A percentile compares a stretch with the other conserved stretches of the same genome.
These are phyloP conservation scores for Penicillium diatomitis DNA, from an alignment of 495 filamentous ascomycete genomes.

Conservation along the genomic window DNA sequence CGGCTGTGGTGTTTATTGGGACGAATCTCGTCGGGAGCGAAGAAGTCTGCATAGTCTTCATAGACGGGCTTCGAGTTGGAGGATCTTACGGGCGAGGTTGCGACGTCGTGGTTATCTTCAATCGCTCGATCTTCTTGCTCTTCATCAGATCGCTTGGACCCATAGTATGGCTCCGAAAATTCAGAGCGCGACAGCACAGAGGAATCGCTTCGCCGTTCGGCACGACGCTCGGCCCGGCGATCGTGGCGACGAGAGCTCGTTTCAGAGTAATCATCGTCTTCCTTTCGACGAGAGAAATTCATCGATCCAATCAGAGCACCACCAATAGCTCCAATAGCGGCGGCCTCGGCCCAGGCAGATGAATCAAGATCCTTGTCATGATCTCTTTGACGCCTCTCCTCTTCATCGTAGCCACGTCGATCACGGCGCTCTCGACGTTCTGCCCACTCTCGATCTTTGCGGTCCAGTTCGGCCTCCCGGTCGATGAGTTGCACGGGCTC, in stretches of 20 bases:
- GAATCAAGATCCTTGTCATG: slow-evolving; percentile 16
- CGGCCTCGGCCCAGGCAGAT: slow-evolving; percentile 35
- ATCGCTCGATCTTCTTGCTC: neutral
- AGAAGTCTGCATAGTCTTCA: slow-evolving; percentile 38
- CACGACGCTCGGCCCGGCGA: slow-evolving; percentile 31
- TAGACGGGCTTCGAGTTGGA: slow-evolving; percentile 23
- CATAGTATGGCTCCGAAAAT: slow-evolving; percentile 4
- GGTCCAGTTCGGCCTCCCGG: slow-evolving; percentile 16
- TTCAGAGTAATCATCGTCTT: slow-evolving; percentile 31
- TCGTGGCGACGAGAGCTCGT: slow-evolving; percentile 20
- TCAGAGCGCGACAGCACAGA: slow-evolving; percentile 16
- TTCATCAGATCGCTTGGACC: neutral
- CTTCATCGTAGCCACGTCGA: slow-evolving; percentile 11
- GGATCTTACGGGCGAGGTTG: slow-evolving; percentile 16
- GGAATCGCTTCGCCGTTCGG: slow-evolving; percentile 12
- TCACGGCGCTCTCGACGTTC: slow-evolving; percentile 12
- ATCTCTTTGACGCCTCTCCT: slow-evolving; percentile 11
- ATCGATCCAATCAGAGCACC: slow-evolving; percentile 33
- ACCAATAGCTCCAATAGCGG: slow-evolving; percentile 40
- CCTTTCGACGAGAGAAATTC: slow-evolving; percentile 24
- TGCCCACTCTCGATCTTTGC: slow-evolving; percentile 1
- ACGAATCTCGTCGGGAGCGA: slow-evolving; percentile 30
- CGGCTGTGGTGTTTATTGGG: slow-evolving; percentile 14
- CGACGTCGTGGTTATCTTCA: slow-evolving; percentile 8
- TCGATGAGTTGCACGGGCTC: slow-evolving; percentile 26